Base-by-base conservation (phyloP, 345 rosid genomes). In the Cardamine chenopodiifolia region DNA sequence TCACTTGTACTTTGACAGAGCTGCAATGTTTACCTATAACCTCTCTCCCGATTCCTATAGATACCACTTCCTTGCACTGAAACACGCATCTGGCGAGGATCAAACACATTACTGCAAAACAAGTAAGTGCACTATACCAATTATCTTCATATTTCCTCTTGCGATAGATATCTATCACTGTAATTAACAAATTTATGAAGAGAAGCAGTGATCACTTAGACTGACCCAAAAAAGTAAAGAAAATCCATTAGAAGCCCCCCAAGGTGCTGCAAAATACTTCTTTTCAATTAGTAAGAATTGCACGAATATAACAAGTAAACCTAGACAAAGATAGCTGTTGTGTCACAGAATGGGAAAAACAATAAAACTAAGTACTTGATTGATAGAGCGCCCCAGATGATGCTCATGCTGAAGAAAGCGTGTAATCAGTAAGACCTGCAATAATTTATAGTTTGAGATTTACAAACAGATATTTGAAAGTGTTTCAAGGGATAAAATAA, bases 161-260 rank as follows among this genome's bases (percentile, higher is more conserved):
- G 37, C 1, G 15, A 54, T 52, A 63, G 32, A 57, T 70, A 55
- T 40, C 48, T 39, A 47, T 64, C 34, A 57, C 11, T 20, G 29
- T 65, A 57, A 7, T 20, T 37, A 23, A 14, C 34, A 47, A 13
- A 19, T 25, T 56, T 63, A 64, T 34, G 72, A 55, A 78, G 70
- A 78, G 53, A 14, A 34, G 22, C 50, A 78, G 55, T 66, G 48
- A 19, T 75, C 39, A 59, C 68, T 70, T 61, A 66, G 52, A 82
- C 97, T 88, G 75, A 94, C 98, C 98, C 98, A 81, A 87, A 94
- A 75, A 94, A 94, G 83, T 94, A 94, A 69, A 94, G 90, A 87
- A 94, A 90, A 86, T 94, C 97, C 98, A 94, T 88, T 39, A 94
- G 86, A 82, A 94, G 93, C 81, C 95, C 77, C 70, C 98, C 98